phyloP scores from a whole-genome alignment of 2,329 filamentous ascomycete species.

The Beauveria pseudobassiana region DNA sequence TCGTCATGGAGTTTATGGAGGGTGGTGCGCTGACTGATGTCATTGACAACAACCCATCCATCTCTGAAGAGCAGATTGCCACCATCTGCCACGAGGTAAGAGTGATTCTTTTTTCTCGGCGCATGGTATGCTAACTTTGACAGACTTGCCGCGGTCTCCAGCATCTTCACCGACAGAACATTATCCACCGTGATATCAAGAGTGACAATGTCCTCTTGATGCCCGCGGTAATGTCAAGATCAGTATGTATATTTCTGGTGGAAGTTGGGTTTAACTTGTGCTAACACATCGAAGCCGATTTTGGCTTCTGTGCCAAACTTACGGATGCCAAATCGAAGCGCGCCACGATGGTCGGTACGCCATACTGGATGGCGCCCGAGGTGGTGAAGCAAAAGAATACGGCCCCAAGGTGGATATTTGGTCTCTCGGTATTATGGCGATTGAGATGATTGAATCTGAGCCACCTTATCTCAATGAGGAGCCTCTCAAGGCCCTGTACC shows the following conservation, averaged over 20 bases:
- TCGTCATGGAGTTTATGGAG: conserved; percentile 99
- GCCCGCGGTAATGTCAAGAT: conserved; percentile 96
- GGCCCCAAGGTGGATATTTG: conserved; percentile 98
- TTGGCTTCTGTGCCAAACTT: conserved; percentile 97
- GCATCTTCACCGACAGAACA: conserved; percentile 90
- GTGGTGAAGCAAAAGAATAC: conserved; percentile 98
- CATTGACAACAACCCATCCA: conserved; percentile 93
- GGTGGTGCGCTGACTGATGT: conserved; percentile 95
- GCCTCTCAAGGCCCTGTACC: conserved; percentile 90
- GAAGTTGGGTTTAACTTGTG: not conserved
- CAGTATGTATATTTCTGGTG: conserved; percentile 51
- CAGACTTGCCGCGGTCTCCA: conserved; percentile 94
- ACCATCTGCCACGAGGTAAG: conserved; percentile 93
- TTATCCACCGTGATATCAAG: conserved; percentile 99
- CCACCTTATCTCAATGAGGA: conserved; percentile 97
- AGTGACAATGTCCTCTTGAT: conserved; percentile 93
- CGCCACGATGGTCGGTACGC: conserved; percentile 97
- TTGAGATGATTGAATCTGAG: conserved; percentile 99
- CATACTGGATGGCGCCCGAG: conserved; percentile 99
- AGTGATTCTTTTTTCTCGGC: conserved; percentile 12
- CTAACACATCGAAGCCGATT: conserved; percentile 67
- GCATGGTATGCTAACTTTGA: conserved; percentile 15
- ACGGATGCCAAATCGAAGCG: conserved; percentile 96
- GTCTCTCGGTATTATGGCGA: conserved; percentile 98
- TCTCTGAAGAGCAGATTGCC: conserved; percentile 94